These are phyloP conservation scores for Mycena alexandri DNA, from an alignment of 768 basidiomycete genomes.

Conservation along the genomic window DNA sequence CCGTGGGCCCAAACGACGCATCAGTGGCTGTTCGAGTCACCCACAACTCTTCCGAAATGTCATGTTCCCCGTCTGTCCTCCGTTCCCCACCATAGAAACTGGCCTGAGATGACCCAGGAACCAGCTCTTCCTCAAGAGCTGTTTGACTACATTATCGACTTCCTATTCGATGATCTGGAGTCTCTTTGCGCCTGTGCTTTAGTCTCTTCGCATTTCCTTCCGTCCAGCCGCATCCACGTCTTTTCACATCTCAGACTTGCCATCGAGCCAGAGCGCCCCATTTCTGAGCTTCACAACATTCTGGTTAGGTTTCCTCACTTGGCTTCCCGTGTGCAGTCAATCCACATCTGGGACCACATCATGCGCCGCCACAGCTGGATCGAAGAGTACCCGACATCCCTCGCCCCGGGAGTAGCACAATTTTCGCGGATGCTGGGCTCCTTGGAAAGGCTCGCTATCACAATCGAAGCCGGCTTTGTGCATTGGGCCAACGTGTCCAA, in stretches of 20 bases:
- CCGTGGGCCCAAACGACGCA: too few species aligned
- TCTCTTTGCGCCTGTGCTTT: constrained; percentile 26
- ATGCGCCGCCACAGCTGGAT: constrained; percentile 30
- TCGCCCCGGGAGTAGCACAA: constrained; percentile 5
- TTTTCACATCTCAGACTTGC: constrained; percentile 26
- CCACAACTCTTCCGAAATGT: too few species aligned
- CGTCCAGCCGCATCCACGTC: constrained; percentile 16
- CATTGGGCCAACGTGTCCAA: constrained; percentile 31
- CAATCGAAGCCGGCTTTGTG: constrained; percentile 20
- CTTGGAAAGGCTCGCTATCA: constrained; percentile 16
- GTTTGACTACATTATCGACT: constrained; percentile 23
- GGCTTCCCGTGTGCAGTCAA: constrained; percentile 12
- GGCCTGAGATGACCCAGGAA: neutral
- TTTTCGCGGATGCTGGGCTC: constrained; percentile 8
- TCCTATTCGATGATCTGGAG: constrained; percentile 23
- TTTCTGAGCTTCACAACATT: constrained; percentile 7
- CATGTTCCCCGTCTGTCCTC: too few species aligned
- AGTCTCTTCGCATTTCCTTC: constrained; percentile 25
- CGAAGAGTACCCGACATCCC: neutral
- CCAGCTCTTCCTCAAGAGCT: constrained; percentile 30
- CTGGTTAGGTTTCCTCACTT: constrained; percentile 1
- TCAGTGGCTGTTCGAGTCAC: too few species aligned
- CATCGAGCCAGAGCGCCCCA: constrained; percentile 10
- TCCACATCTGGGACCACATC: constrained; percentile 27
- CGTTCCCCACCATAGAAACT: too few species aligned